Base-by-base conservation (phyloP, 108 stramenopile genomes). In the Cyclostephanos invisitatus region DNA sequence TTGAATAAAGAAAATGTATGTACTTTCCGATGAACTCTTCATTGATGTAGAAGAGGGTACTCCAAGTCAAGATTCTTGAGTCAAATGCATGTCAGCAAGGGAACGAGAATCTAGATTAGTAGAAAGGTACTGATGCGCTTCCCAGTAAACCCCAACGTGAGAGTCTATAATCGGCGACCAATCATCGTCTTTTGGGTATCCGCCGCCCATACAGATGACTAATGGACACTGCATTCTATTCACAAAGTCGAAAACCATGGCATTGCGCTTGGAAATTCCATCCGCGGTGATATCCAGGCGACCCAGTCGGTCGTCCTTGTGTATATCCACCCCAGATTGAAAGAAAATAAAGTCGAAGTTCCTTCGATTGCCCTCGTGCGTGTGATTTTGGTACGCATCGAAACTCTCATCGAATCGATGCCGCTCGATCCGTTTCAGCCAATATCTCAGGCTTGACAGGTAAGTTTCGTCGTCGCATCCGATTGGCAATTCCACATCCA, bases 121-220 rank as follows among this genome's bases (percentile, higher is more conserved):
- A 47, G 71, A 68, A 2, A 79, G 53, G 49, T 55, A 94, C 50
- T 85, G 65, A 67, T 85, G 72, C n/a, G 92, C 92, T 60, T 87
- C 81, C 29, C 78, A 67, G 58, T 94, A 94, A 5, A 94, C 92
- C 68, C 76, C 68, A 32, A 90, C 67, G 63, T 94, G 92, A 27
- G 92, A 87, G 7, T 86, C 78, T 6, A 94, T 54, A 64, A 91
- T 90, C 1, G 90, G 85, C 46, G 65, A 32, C 90, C 92, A 91
- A 56, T 87, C 86, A 51, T 86, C 77, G 12, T 72, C 67, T 48
- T 72, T 65, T 0, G 94, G 94, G 74, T 96, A 96, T 17, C 94
- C 94, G 38, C 94, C 94, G 25, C 94, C 94, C 94, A 96, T 96
- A 22, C 76, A 81, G 67, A 96, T 90, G 0, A 91, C 84, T 14